phyloP scores from a whole-genome alignment of 768 basidiomycete genomes.

The Boletus sp. region DNA sequence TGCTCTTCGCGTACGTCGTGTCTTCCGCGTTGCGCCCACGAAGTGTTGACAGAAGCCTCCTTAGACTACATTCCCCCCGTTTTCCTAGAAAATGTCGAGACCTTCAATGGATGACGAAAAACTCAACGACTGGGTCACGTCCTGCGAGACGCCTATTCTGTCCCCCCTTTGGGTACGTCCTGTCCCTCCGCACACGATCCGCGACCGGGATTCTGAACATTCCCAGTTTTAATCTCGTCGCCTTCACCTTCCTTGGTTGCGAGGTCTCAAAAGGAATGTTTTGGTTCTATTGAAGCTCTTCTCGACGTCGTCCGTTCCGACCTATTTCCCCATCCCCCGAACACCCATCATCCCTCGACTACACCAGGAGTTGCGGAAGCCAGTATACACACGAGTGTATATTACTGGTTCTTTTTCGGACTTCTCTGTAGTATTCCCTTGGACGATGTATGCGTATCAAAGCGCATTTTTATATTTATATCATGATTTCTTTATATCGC shows the following conservation, averaged over 20 bases:
- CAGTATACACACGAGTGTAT: background rate
- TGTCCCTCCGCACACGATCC: background rate
- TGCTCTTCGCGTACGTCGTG: background rate
- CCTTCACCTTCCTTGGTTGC: constrained; percentile 5
- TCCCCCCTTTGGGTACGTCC: background rate
- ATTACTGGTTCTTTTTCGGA: constrained; percentile 2
- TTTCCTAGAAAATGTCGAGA: background rate
- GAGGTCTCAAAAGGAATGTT: background rate
- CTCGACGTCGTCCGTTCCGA: background rate
- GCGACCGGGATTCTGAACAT: background rate
- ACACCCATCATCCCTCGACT: background rate
- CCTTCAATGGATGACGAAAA: background rate
- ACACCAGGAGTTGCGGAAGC: background rate
- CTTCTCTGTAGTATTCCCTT: background rate
- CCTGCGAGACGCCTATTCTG: background rate
- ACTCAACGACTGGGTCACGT: background rate
- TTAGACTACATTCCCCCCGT: background rate
- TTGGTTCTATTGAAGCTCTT: background rate
- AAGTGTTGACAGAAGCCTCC: background rate
- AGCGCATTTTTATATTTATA: background rate
- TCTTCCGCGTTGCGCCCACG: background rate
- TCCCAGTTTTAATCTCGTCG: background rate
- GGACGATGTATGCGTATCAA: background rate
- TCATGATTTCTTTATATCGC: background rate
- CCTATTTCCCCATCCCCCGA: background rate